Evolutionary conservation across 345 rosid species (phyloP).

Genomic region (Salix purpurea): DNA sequence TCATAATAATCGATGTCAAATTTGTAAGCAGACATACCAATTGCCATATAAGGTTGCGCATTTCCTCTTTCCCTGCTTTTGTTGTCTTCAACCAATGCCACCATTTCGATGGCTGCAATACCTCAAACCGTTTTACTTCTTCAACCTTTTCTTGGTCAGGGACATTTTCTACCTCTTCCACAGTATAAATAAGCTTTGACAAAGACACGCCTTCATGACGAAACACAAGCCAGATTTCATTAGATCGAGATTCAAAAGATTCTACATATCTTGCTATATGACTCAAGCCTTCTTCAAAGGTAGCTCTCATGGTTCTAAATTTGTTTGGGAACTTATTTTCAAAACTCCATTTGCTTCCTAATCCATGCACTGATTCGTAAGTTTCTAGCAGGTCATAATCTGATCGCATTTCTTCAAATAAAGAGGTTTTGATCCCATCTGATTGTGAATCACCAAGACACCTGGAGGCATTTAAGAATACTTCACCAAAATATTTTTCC

Average conservation of each 20-base stretch:
- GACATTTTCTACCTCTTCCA: conserved; percentile 50
- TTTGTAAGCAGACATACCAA: conserved; percentile 47
- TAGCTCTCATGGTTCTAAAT: conserved; percentile 23
- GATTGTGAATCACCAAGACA: conserved; percentile 40
- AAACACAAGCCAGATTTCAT: conserved; percentile 94
- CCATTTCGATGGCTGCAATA: conserved; percentile 85
- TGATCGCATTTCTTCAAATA: conserved; percentile 33
- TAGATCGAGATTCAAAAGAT: conserved; percentile 82
- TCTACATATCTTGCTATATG: conserved; percentile 92
- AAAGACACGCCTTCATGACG: conserved; percentile 79
- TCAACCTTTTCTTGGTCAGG: conserved; percentile 42
- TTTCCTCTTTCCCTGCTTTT: conserved; percentile 76
- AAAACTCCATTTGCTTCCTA: conserved; percentile 25
- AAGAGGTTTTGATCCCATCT: conserved; percentile 28
- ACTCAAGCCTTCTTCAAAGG: conserved; percentile 66
- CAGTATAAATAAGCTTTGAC: conserved; percentile 75
- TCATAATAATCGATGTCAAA: conserved; percentile 1
- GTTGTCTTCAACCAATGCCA: conserved; percentile 96
- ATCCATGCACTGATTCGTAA: conserved; percentile 29
- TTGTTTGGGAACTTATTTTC: conserved; percentile 24
- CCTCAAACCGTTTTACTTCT: conserved; percentile 49
- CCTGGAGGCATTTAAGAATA: conserved; percentile 66
- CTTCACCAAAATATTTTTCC: conserved; percentile 91
- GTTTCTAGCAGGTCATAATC: conserved; percentile 15
- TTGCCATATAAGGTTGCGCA: conserved; percentile 77